Conservation (phyloP, 2,329 filamentous ascomycete genomes). For the Cercospora citrullina region DNA sequence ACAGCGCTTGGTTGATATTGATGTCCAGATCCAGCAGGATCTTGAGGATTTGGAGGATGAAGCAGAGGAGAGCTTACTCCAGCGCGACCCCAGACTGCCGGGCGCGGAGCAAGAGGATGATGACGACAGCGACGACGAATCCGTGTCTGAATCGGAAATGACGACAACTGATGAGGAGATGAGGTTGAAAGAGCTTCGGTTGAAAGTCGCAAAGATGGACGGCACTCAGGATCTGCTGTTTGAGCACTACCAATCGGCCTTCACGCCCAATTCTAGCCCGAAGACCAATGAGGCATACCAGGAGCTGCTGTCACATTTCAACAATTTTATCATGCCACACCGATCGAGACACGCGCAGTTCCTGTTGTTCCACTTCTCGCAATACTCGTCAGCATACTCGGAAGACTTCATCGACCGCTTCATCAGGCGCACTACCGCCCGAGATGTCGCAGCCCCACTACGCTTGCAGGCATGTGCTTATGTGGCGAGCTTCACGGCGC, state of each 20-base stretch:
- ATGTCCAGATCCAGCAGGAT: constrained; percentile 92
- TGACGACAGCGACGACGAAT: constrained; percentile 67
- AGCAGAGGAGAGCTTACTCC: constrained; percentile 70
- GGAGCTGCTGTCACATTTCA: constrained; percentile 80
- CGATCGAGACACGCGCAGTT: constrained; percentile 94
- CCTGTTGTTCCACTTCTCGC: constrained; percentile 91
- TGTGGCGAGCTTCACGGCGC: constrained; percentile 88
- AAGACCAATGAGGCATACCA: constrained; percentile 72
- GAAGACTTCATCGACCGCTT: constrained; percentile 83
- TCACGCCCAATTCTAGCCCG: constrained; percentile 60
- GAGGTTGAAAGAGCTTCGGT: constrained; percentile 70
- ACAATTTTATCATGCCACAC: constrained; percentile 82
- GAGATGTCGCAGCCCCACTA: constrained; percentile 73
- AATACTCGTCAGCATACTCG: constrained; percentile 73
- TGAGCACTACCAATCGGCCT: constrained; percentile 72
- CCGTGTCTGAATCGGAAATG: constrained; percentile 64
- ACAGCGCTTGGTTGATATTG: constrained; percentile 85
- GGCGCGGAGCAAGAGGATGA: constrained; percentile 53
- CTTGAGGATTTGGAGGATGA: constrained; percentile 92
- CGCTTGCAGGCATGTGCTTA: constrained; percentile 88
- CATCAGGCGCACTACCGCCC: constrained; percentile 73
- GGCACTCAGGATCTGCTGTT: constrained; percentile 86
- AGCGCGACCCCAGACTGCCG: constrained; percentile 46
- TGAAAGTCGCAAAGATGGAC: constrained; percentile 89
- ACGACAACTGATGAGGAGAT: constrained; percentile 57